phyloP scores from a whole-genome alignment of 2,329 filamentous ascomycete species.

The Botrytis byssoidea region DNA sequence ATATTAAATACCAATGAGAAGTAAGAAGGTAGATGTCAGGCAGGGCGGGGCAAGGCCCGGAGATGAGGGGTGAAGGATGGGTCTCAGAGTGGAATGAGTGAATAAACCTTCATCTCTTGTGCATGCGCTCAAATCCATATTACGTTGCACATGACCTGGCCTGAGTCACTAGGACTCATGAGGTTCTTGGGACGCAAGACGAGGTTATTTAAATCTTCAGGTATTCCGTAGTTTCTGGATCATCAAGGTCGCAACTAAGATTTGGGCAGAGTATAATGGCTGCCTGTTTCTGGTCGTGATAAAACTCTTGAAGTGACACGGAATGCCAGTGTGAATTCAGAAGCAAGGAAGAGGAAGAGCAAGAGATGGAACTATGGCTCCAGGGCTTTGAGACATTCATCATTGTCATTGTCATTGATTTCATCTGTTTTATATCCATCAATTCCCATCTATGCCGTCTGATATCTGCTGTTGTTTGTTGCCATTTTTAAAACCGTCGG shows the following conservation, averaged over 20 bases:
- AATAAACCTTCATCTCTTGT: neutral
- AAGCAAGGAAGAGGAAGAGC: neutral
- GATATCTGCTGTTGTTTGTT: neutral
- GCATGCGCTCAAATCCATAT: neutral
- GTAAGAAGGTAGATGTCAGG: fast-evolving
- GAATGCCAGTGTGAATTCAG: neutral
- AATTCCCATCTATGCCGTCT: fast-evolving
- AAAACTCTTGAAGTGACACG: neutral
- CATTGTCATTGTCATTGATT: neutral
- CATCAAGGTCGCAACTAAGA: neutral
- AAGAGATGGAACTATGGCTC: neutral
- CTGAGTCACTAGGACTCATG: neutral
- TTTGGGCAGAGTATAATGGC: neutral
- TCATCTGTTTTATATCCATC: neutral
- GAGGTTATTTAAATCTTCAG: neutral
- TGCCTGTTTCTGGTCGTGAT: neutral
- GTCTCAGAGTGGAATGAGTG: fast-evolving
- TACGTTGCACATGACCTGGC: neutral
- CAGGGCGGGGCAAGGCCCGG: too few relatives aligned
- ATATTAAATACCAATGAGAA: neutral
- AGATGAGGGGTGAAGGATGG: neutral
- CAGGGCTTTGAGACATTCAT: neutral
- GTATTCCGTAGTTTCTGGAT: neutral
- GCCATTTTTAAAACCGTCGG: neutral
- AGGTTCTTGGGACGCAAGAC: fast-evolving